Evolutionary conservation across 176 grass and related monocot genomes (phyloP).

Genomic region (Triticum timopheevii): DNA sequence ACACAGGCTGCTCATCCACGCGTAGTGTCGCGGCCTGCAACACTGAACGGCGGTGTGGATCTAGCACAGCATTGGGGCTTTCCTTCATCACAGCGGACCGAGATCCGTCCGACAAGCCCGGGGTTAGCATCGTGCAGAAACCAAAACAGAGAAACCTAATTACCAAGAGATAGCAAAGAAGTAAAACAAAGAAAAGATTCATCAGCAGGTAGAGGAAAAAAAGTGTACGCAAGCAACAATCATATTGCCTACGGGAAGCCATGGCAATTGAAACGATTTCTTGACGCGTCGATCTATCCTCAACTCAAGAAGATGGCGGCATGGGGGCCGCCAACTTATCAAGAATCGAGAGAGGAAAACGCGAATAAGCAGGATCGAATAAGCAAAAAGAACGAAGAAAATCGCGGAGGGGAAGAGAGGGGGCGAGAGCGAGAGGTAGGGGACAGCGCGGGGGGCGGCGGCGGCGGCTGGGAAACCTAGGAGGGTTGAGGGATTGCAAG

Average conservation of each 20-base stretch:
- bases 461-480: conserved; percentile 8
- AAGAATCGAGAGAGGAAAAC: conserved; percentile 7
- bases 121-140: conserved; percentile 56
- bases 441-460: neutral
- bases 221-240: conserved; percentile 68
- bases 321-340: neutral
- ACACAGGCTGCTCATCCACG: conserved; percentile 54
- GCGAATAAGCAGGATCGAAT: too few relatives aligned
- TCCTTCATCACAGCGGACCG: conserved; percentile 44
- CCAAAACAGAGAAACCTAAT: too few relatives aligned
- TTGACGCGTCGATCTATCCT: conserved; percentile 59
- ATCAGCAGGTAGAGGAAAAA: too few relatives aligned
- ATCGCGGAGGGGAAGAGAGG: rapidly evolving
- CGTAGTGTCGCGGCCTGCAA: conserved; percentile 50
- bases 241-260: conserved; percentile 45
- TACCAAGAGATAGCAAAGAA: too few relatives aligned
- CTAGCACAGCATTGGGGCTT: conserved; percentile 71
- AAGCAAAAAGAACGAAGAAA: rapidly evolving
- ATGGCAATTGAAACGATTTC: conserved; percentile 87
- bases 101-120: conserved; percentile 59
- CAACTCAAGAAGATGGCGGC: neutral
- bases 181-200: too few relatives aligned
- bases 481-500: rapidly evolving
- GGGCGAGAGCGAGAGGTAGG: too few relatives aligned
- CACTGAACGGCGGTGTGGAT: conserved; percentile 58